Evolutionary conservation across 257 asterid species (phyloP).

Genomic region (Eucommia ulmoides): DNA sequence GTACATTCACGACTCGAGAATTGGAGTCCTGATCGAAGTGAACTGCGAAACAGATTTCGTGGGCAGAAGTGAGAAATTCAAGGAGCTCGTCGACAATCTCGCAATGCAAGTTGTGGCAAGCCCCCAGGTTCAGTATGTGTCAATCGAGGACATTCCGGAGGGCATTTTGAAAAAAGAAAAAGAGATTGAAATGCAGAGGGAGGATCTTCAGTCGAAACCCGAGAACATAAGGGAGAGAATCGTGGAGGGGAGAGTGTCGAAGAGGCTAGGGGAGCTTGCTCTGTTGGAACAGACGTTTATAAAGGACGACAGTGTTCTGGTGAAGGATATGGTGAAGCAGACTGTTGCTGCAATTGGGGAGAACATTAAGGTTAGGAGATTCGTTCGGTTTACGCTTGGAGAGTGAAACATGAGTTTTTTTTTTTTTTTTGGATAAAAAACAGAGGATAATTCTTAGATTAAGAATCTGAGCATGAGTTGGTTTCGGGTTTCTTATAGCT

Average conservation of each 20-base stretch:
- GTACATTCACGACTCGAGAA: conserved; percentile 85
- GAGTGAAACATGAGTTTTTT: too few species aligned
- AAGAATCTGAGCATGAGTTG: too few species aligned
- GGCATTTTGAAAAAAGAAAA: conserved; percentile 47
- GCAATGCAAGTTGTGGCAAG: conserved; percentile 96
- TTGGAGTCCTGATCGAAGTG: conserved; percentile 89
- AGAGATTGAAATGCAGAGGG: conserved; percentile 88
- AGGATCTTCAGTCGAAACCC: conserved; percentile 79
- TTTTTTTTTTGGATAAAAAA: too few species aligned
- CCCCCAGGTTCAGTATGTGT: conserved; percentile 72
- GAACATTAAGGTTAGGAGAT: conserved; percentile 79
- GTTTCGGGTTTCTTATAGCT: too few species aligned
- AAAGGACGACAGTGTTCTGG: conserved; percentile 51
- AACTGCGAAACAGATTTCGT: conserved; percentile 98
- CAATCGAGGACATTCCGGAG: conserved; percentile 66
- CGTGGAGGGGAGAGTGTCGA: conserved; percentile 74
- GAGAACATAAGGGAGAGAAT: conserved; percentile 81
- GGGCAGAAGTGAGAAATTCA: conserved; percentile 59
- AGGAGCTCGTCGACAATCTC: conserved; percentile 63
- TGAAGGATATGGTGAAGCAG: conserved; percentile 88
- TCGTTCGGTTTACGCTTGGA: conserved; percentile 73
- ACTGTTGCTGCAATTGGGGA: conserved; percentile 88
- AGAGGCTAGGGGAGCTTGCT: conserved; percentile 85
- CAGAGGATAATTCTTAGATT: too few species aligned
- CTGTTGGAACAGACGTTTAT: conserved; percentile 80